Base-by-base conservation (phyloP, 208 protist species). In the Wallacemonas collosoma region DNA sequence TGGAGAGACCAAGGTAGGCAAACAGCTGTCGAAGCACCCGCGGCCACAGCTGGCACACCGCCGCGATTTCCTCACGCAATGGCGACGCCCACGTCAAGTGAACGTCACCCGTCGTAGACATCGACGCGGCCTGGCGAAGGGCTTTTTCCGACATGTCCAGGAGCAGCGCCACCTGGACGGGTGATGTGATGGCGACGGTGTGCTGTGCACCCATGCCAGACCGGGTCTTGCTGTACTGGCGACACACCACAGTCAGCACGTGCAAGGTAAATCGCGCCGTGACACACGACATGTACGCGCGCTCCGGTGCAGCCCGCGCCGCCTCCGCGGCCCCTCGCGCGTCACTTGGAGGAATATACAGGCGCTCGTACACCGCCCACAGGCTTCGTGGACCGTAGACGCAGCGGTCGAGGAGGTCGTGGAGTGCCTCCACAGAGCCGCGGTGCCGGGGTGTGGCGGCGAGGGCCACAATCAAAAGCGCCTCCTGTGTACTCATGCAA, bases 81-180 rank as follows among this genome's bases (percentile, higher is more conserved):
- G 35, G 55, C 7, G 55, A 39, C 3, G 15, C 26, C 17, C 68
- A 47, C 14, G 6, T 43, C 6, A 72, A 15, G 17, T 63, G 36
- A 50, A 35, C 14, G 8, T 65, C 60, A n/a, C 11, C 60, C 5
- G 14, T 12, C 7, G n/a, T 26, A 36, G 41, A 41, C 4, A 0
- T 26, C 26, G 57, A 54, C 5, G 8, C 48, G 8, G 40, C 47
- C 41, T 17, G 60, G 14, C 6, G 12, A 14, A 82, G n/a, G 6
- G 62, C 48, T 38, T 68, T 65, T 44, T 51, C 38, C 4, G 38
- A n/a, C 26, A 82, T 71, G n/a, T 68, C 68, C 40, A 82, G 39
- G 57, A 82, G 41, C 64, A 77, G 61, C n/a, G n/a, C 65, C 26
- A 82, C 56, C 12, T 82, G 72, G 26, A 57, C 74, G 26, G 56